phyloP scores from a whole-genome alignment of 2,329 filamentous ascomycete species.

The Aspergillus amoenus region DNA sequence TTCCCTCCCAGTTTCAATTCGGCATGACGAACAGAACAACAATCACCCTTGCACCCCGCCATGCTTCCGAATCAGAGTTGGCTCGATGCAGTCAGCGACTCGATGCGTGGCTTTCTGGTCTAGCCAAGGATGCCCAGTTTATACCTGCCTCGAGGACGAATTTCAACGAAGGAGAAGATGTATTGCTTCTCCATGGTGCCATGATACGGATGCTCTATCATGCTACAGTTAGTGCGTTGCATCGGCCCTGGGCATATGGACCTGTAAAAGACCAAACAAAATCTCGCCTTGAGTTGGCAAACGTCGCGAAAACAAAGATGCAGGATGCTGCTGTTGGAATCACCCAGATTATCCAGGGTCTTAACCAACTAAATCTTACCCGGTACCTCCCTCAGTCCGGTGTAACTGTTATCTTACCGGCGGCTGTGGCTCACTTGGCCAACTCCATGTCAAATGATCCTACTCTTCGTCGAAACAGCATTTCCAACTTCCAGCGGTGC shows the following conservation, averaged over 20 bases:
- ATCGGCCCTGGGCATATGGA: slow-evolving; percentile 79
- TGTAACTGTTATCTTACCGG: slow-evolving; percentile 80
- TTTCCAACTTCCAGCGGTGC: slow-evolving; percentile 77
- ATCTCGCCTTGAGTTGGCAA: slow-evolving; percentile 58
- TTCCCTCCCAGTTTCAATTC: slow-evolving; percentile 76
- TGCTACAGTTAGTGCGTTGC: slow-evolving; percentile 82
- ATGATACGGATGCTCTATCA: slow-evolving; percentile 88
- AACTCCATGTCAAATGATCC: slow-evolving; percentile 78
- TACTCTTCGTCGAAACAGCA: slow-evolving; percentile 66
- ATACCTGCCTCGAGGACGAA: slow-evolving; percentile 60
- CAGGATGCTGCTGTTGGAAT: slow-evolving; percentile 79
- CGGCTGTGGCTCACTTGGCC: slow-evolving; percentile 83
- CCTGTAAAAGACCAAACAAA: slow-evolving; percentile 47
- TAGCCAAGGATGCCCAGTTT: slow-evolving; percentile 71
- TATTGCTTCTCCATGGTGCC: slow-evolving; percentile 67
- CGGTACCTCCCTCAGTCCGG: slow-evolving; percentile 78
- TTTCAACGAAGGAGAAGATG: slow-evolving; percentile 50
- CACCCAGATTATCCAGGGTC: slow-evolving; percentile 72
- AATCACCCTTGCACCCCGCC: slow-evolving; percentile 83
- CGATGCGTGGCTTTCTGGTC: slow-evolving; percentile 67
- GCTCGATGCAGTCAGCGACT: slow-evolving; percentile 73
- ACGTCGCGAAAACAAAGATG: slow-evolving; percentile 72
- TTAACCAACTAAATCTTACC: slow-evolving; percentile 69
- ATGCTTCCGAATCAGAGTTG: slow-evolving; percentile 73
- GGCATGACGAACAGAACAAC: slow-evolving; percentile 64